Evolutionary conservation across 2,329 filamentous ascomycete genomes (phyloP).

Genomic region (Fusarium compactum): DNA sequence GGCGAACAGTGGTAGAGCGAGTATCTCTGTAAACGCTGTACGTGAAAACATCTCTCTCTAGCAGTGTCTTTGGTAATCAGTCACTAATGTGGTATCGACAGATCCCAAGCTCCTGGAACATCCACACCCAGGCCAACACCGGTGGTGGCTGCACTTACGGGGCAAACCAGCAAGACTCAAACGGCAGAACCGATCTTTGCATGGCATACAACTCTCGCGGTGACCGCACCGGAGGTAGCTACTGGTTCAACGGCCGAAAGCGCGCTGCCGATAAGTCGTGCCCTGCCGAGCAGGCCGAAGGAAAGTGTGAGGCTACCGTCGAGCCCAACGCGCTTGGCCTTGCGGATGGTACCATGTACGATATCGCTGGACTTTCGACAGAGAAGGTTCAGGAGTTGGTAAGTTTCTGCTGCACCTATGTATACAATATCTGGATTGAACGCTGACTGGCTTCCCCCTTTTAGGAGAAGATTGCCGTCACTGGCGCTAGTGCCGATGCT

Average conservation of each 20-base stretch:
- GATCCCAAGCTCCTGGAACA: neutral
- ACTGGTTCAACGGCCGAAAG: neutral
- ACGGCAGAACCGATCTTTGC: neutral
- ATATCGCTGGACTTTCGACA: neutral
- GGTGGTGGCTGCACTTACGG: neutral
- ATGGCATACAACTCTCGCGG: neutral
- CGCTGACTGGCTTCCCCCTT: neutral
- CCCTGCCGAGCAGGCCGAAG: neutral
- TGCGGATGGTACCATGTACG: neutral
- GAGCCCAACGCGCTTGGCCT: neutral
- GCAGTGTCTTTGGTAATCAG: rapidly evolving
- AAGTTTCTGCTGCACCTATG: neutral
- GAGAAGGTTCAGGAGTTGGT: neutral
- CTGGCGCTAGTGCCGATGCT: neutral
- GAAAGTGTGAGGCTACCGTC: neutral
- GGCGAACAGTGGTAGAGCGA: neutral
- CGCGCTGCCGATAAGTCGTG: neutral
- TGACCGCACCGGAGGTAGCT: neutral
- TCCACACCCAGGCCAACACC: neutral
- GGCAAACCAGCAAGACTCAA: neutral
- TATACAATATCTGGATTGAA: neutral
- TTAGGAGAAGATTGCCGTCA: neutral
- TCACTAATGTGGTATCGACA: rapidly evolving
- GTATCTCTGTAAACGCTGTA: neutral
- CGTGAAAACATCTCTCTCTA: rapidly evolving